Base-by-base conservation (phyloP, 306 rosid species). In the Alnus rubra region DNA sequence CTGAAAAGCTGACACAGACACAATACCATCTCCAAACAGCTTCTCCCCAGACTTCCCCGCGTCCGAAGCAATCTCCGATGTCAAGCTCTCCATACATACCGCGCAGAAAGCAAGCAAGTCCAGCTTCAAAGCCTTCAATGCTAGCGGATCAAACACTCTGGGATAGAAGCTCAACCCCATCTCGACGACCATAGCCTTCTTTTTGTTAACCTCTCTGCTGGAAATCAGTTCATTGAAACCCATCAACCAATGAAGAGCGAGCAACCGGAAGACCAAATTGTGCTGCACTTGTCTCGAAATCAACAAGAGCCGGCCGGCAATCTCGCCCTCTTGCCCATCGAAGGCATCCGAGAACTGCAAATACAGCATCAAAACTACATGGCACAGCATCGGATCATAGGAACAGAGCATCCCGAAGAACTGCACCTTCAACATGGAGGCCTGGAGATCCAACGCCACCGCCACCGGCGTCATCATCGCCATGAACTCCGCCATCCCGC, bases 381-480 rank as follows among this genome's bases (percentile, higher is more conserved):
- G 98, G 78, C 93, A 90, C 11, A 90, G 75, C 74, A 95, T 53
- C n/a, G 98, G 96, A 75, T 95, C 89, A 83, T 71, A 91, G 16
- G 98, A 95, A 83, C 90, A 88, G 70, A 90, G 73, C 98, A 91
- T 85, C 18, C 98, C 97, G 63, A 89, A 92, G 78, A 95, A 91
- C 83, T 95, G 98, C 82, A 95, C 98, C 89, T 86, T 95, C 78
- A 95, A 85, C 98, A 92, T 87, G 4, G 98, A 95, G 4, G 96
- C 86, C 76, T 90, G 98, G 81, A 95, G 84, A 77, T 95, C 98
- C 91, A 92, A 82, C 10, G 97, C 96, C 45, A 74, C 78, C 1
- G 92, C 97, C 37, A 95, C 79, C 2, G 96, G 95, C 79, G 88
- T 80, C 62, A 95, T 80, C 92, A 91, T 75, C 1, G 85, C 76